Base-by-base conservation (phyloP, 2,329 filamentous ascomycete species). In the Akanthomyces lecanii region DNA sequence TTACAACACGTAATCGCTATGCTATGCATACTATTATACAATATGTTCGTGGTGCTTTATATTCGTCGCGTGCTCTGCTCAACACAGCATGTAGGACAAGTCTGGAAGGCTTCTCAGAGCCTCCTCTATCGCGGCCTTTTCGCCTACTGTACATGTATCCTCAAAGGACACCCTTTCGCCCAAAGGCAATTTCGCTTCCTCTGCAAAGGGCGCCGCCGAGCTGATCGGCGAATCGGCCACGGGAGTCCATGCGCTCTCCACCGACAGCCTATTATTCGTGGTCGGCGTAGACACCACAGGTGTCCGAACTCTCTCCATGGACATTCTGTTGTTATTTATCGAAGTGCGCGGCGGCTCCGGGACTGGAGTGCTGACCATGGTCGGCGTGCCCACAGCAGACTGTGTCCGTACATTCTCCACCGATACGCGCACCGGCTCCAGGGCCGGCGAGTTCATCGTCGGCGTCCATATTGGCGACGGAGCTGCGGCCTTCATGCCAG, bases 61-160 rank as follows among this genome's bases (percentile, higher is more conserved):
- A 44, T 23, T 42, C 23, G 36, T 52, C 7, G 45, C 23, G n/a
- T 36, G 16, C 11, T 50, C 14, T 10, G 14, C 14, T 61, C 42
- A 61, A 4, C 53, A 56, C 50, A 66, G 52, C 65, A 66, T 66
- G 12, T 66, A 66, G 3, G 65, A 57, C 18, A 66, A 53, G 12
- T 64, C 63, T 6, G 65, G 65, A 10, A 66, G 25, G 14, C 30
- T 28, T 18, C 33, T 2, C 36, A 66, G 33, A 23, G 58, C 58
- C 36, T 60, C 60, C 3, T 61, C 59, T 3, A 65, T 25, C 4
- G 36, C 11, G 1, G n/a, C 36, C 3, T 11, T 42, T 48, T 56
- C 47, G 10, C 50, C 58, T 53, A n/a, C 33, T 44, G 11, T n/a
- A 36, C 21, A 45, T n/a, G 45, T 52, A 21, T 59, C 54, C 36